phyloP scores from a whole-genome alignment of 1,139 yeast genomes.

The Schizosaccharomyces versatilis region DNA sequence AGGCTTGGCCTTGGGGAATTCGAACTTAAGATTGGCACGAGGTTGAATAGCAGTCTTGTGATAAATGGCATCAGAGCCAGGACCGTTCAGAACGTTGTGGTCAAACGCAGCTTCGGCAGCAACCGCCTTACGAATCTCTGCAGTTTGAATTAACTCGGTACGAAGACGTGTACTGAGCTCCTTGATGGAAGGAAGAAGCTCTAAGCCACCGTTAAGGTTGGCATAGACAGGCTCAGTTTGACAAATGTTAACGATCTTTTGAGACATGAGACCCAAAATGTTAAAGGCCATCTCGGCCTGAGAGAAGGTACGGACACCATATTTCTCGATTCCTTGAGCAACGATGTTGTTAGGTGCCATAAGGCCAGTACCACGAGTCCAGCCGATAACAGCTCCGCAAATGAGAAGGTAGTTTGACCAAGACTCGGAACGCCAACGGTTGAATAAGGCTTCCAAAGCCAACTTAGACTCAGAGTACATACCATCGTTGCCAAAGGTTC shows the following conservation, averaged over 20 bases:
- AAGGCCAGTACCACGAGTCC: slow-evolving; percentile 99
- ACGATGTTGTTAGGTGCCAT: slow-evolving; percentile 93
- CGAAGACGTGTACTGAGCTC: slow-evolving; percentile 67
- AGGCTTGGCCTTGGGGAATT: slow-evolving; percentile 70
- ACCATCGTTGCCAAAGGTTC: slow-evolving; percentile 95
- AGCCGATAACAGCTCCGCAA: slow-evolving; percentile 95
- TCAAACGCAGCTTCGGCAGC: slow-evolving; percentile 82
- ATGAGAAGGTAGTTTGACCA: slow-evolving; percentile 87
- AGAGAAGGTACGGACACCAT: slow-evolving; percentile 92
- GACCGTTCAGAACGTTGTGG: slow-evolving; percentile 80
- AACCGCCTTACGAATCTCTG: slow-evolving; percentile 88
- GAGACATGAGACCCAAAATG: slow-evolving; percentile 78
- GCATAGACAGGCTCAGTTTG: slow-evolving; percentile 92
- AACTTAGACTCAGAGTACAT: slow-evolving; percentile 92
- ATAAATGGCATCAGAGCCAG: slow-evolving; percentile 69
- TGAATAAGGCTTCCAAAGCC: slow-evolving; percentile 82
- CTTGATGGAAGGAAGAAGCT: slow-evolving; percentile 75
- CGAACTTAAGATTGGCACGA: slow-evolving; percentile 83
- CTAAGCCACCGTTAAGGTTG: slow-evolving; percentile 95
- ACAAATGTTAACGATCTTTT: slow-evolving; percentile 63
- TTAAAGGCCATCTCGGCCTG: slow-evolving; percentile 99
- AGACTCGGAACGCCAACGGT: slow-evolving; percentile 96
- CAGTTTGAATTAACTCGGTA: slow-evolving; percentile 56
- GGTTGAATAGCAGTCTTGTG: slow-evolving; percentile 58
- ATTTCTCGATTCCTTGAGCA: slow-evolving; percentile 89